Percentiles rank a stretch among this genome's conserved stretches.
These are phyloP conservation scores for Blastobotrys buckinghamii DNA, from an alignment of 1,139 yeast genomes.

Conservation along the genomic window DNA sequence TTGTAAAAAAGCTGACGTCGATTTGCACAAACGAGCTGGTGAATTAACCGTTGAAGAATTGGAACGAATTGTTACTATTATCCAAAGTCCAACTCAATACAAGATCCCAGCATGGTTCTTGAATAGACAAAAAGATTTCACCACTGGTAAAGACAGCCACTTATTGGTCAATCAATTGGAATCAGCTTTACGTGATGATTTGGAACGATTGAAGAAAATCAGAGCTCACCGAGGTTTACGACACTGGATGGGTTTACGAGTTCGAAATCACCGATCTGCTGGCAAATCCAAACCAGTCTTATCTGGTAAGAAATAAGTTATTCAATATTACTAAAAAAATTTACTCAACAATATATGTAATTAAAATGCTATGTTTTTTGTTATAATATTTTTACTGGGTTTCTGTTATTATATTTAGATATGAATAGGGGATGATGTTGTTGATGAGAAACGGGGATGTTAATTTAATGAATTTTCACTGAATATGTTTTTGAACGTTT, in stretches of 20 bases:
- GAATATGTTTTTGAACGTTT: too few relatives aligned
- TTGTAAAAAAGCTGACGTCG: conserved; percentile 99
- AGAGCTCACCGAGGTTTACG: conserved; percentile 99
- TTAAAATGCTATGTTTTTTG: background rate
- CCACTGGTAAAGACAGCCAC: conserved; percentile 99
- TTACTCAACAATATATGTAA: background rate
- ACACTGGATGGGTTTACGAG: conserved; percentile 96
- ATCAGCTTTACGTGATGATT: conserved; percentile 99
- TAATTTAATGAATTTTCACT: too few relatives aligned
- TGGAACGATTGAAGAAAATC: conserved; percentile 99
- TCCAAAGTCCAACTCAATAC: conserved; percentile 99
- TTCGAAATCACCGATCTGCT: conserved; percentile 42
- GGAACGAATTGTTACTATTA: conserved; percentile 98
- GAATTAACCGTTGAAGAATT: conserved; percentile 99
- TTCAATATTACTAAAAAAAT: background rate
- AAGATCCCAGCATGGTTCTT: conserved; percentile 99
- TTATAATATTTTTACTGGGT: background rate
- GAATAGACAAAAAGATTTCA: conserved; percentile 98
- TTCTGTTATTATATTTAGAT: too few relatives aligned
- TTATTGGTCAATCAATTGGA: conserved; percentile 98
- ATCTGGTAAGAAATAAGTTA: conserved; percentile 3
- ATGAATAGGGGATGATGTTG: too few relatives aligned
- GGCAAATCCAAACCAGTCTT: conserved; percentile 5
- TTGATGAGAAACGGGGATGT: too few relatives aligned
- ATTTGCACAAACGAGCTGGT: conserved; percentile 98